These are phyloP conservation scores for Actinomortierella wolfii DNA, from an alignment of 371 early-diverging fungal species.

Conservation along the genomic window DNA sequence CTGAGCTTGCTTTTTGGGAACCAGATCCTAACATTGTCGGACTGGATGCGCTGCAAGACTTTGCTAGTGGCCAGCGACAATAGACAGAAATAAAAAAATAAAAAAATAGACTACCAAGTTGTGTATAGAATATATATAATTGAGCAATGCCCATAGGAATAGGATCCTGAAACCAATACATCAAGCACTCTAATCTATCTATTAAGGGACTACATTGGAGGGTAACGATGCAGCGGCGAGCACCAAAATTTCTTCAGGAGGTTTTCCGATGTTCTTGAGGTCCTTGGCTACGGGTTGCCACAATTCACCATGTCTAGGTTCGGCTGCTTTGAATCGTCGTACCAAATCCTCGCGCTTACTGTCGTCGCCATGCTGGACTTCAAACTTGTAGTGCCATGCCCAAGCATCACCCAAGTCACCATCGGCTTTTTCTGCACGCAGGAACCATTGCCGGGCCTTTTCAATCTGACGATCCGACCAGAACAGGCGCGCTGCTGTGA, in stretches of 20 bases:
- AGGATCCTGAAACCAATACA: no score
- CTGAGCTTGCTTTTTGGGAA: constrained; percentile 54
- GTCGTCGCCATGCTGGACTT: constrained; percentile 75
- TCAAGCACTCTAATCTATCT: no score
- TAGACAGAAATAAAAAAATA: not conserved
- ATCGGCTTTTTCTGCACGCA: constrained; percentile 80
- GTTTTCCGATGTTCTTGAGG: constrained; percentile 68
- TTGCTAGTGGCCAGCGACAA: constrained; percentile 31
- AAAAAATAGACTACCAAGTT: no score
- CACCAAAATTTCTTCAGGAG: constrained; percentile 67
- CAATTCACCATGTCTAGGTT: constrained; percentile 88
- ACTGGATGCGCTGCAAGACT: constrained; percentile 33
- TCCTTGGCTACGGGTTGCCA: constrained; percentile 88
- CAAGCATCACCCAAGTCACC: constrained; percentile 92
- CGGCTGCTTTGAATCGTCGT: constrained; percentile 74
- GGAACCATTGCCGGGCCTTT: constrained; percentile 94
- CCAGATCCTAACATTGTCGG: constrained; percentile 39
- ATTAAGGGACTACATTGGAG: constrained; percentile 19
- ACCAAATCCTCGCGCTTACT: constrained; percentile 62
- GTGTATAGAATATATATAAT: no score
- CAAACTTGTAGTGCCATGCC: constrained; percentile 96
- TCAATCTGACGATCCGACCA: constrained; percentile 93
- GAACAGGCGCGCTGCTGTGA: constrained; percentile 89
- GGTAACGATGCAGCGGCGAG: constrained; percentile 58
- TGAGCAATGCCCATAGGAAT: no score